Evolutionary conservation across 2,329 filamentous ascomycete genomes (phyloP).

Genomic region (Colletotrichum sp.): DNA sequence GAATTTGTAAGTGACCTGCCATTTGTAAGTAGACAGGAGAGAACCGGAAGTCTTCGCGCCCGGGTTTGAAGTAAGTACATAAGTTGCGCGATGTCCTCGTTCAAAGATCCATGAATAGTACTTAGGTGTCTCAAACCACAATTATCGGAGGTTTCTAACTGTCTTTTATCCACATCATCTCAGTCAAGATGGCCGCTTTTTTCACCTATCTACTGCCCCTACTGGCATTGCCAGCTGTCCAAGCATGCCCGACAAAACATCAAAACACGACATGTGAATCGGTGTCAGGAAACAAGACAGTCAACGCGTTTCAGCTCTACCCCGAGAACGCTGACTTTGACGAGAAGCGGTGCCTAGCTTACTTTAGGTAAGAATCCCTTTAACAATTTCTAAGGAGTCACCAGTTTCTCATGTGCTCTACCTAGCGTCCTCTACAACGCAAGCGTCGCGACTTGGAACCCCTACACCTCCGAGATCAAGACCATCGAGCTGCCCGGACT

Average conservation of each 20-base stretch:
- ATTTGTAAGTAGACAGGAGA: neutral
- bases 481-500: slow-evolving; percentile 32
- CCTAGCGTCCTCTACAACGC: slow-evolving; percentile 34
- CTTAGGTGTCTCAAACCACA: neutral
- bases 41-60: neutral
- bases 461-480: slow-evolving; percentile 28
- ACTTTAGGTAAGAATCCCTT: slow-evolving; percentile 20
- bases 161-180: neutral
- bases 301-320: slow-evolving; percentile 21
- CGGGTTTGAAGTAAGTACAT: neutral
- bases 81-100: neutral
- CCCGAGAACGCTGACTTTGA: slow-evolving; percentile 28
- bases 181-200: neutral
- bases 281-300: slow-evolving; percentile 3
- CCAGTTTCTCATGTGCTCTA: neutral
- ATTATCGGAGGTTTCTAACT: accelerated
- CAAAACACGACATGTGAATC: neutral
- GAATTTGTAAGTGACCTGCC: neutral
- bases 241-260: slow-evolving; percentile 1
- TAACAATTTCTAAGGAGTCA: accelerated
- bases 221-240: neutral
- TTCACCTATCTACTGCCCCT: neutral
- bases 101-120: neutral
- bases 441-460: slow-evolving; percentile 37
- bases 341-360: slow-evolving; percentile 20